These are phyloP conservation scores for Straminergon stramineum DNA, from an alignment of 225 moss, liverwort and hornwort species.

Conservation along the genomic window DNA sequence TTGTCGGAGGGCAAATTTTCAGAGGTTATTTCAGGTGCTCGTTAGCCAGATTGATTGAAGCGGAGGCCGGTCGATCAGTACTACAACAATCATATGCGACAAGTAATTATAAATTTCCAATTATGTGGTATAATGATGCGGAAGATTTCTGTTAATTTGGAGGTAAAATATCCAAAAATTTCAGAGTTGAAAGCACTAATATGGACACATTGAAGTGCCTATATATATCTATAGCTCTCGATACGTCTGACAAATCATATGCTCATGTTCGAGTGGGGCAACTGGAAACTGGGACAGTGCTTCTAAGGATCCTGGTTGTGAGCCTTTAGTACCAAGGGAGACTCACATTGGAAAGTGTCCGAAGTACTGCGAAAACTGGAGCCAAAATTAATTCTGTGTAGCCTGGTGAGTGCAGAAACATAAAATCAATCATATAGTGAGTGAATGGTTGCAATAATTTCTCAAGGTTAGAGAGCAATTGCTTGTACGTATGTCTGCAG, in stretches of 20 bases:
- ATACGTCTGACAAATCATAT: not conserved
- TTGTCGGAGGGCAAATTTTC: not conserved
- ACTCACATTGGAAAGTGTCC: too few relatives aligned
- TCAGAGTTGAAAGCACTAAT: not conserved
- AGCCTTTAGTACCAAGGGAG: too few relatives aligned
- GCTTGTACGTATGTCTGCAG: not conserved
- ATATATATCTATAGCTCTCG: not conserved
- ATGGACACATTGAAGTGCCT: not conserved
- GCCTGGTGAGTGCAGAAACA: too few relatives aligned
- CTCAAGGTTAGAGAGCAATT: not conserved
- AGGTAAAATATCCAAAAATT: not conserved
- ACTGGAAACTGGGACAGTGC: not conserved
- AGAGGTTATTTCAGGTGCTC: not conserved
- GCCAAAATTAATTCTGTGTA: too few relatives aligned
- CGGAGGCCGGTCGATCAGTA: not conserved
- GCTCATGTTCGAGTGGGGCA: too few relatives aligned
- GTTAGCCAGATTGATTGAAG: not conserved
- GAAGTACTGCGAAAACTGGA: too few relatives aligned
- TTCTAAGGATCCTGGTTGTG: too few relatives aligned
- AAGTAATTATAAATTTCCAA: not conserved
- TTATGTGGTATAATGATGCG: not conserved
- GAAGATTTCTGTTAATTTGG: not conserved
- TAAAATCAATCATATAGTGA: too few relatives aligned
- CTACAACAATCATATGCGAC: not conserved
- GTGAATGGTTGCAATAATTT: too few relatives aligned